phyloP scores from a whole-genome alignment of 192 early-diverging fungal species.

The Backusella luteola region DNA sequence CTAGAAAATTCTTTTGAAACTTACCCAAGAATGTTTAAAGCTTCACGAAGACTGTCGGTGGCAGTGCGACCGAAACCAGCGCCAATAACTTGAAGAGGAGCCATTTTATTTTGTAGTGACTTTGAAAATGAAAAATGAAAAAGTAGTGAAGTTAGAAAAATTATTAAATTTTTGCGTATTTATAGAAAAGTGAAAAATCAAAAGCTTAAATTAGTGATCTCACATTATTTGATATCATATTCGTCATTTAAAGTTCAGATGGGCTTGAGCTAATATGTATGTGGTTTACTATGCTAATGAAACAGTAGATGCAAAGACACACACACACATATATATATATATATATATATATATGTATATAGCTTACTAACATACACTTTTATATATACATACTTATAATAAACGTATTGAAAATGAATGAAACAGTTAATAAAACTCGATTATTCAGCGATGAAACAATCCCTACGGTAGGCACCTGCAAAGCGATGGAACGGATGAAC shows the following conservation, averaged over 20 bases:
- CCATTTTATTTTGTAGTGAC: not conserved
- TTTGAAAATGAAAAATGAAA: not conserved
- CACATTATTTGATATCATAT: not conserved
- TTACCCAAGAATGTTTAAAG: constrained; percentile 24
- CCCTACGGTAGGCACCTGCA: not conserved
- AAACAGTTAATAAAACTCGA: not conserved
- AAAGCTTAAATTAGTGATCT: not conserved
- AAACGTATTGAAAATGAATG: not conserved
- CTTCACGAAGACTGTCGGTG: constrained; percentile 18
- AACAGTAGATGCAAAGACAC: too few species aligned
- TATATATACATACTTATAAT: too few species aligned
- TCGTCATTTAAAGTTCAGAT: not conserved
- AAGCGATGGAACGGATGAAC: not conserved
- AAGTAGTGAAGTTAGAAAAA: not conserved
- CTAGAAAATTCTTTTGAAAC: not conserved
- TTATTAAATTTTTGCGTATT: not conserved
- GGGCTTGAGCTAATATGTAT: not conserved
- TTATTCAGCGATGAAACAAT: not conserved
- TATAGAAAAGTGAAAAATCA: not conserved
- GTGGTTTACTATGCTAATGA: too few species aligned
- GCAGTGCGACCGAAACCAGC: constrained; percentile 26
- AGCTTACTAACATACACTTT: too few species aligned
- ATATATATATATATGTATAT: too few species aligned
- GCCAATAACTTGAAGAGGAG: constrained; percentile 27
- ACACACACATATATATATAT: too few species aligned